Conservation (phyloP, 495 filamentous ascomycete genomes). For the Staphylotrichum longicolle region DNA sequence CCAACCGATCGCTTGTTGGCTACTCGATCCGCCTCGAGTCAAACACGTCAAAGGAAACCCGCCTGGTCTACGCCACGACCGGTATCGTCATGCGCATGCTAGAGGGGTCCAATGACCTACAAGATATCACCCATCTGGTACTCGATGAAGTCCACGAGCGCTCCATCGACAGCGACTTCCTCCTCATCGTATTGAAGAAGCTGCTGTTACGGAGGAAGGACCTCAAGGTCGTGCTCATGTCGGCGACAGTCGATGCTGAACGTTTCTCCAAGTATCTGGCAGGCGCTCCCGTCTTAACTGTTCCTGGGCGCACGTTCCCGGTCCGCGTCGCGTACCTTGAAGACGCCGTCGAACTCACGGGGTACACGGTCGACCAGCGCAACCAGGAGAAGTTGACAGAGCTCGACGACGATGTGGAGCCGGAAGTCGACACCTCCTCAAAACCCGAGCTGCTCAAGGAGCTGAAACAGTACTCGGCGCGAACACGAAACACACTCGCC, state of each 20-base stretch:
- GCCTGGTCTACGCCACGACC: slow-evolving; percentile 80
- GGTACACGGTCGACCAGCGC: slow-evolving; percentile 59
- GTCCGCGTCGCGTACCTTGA: slow-evolving; percentile 85
- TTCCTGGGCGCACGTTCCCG: slow-evolving; percentile 91
- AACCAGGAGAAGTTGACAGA: slow-evolving; percentile 47
- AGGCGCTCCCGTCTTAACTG: slow-evolving; percentile 78
- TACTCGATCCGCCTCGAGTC: slow-evolving; percentile 92
- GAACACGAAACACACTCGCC: slow-evolving; percentile 68
- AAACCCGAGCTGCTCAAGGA: slow-evolving; percentile 49
- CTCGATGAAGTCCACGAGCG: slow-evolving; percentile 95
- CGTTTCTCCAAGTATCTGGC: slow-evolving; percentile 84
- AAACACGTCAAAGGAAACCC: slow-evolving; percentile 73
- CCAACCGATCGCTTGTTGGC: slow-evolving; percentile 76
- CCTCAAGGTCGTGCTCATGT: slow-evolving; percentile 86
- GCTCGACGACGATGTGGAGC: slow-evolving; percentile 56
- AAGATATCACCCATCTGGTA: slow-evolving; percentile 86
- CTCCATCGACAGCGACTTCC: slow-evolving; percentile 92
- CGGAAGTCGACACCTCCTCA: slow-evolving; percentile 46
- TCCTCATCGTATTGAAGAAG: slow-evolving; percentile 84
- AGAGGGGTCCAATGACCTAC: slow-evolving; percentile 77
- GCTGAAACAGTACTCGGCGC: slow-evolving; percentile 68
- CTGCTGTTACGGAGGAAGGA: slow-evolving; percentile 68
- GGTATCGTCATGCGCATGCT: slow-evolving; percentile 98
- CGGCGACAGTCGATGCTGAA: slow-evolving; percentile 89
- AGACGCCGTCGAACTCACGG: slow-evolving; percentile 82